Evolutionary conservation across 1,139 yeast species (phyloP).

Genomic region (Yamadazyma triangularis): DNA sequence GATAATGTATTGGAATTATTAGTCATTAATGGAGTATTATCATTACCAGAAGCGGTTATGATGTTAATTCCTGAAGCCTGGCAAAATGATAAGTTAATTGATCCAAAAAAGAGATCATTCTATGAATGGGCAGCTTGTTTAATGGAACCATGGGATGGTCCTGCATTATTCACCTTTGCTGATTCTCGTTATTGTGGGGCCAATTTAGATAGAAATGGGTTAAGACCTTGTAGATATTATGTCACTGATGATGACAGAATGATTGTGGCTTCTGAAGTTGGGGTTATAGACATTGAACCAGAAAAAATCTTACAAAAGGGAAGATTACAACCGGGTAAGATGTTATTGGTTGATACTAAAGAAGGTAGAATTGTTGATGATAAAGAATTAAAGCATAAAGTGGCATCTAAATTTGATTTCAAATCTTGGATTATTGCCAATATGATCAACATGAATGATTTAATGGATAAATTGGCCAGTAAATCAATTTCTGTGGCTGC

Average conservation of each 20-base stretch:
- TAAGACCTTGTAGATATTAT: conserved; percentile 97
- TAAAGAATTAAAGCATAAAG: conserved; percentile 74
- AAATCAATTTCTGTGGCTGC: conserved; percentile 22
- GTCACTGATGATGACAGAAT: conserved; percentile 92
- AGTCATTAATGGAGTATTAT: conserved; percentile 85
- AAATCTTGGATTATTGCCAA: conserved; percentile 90
- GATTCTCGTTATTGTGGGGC: conserved; percentile 99
- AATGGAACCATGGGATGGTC: conserved; percentile 99
- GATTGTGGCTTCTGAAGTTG: conserved; percentile 98
- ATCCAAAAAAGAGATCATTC: conserved; percentile 87
- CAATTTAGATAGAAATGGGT: conserved; percentile 92
- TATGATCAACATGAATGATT: conserved; percentile 76
- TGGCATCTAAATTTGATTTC: conserved; percentile 86
- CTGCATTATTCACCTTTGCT: conserved; percentile 93
- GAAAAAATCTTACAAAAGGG: conserved; percentile 85
- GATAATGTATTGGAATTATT: conserved; percentile 92
- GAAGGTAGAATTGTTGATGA: conserved; percentile 93
- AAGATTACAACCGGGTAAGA: conserved; percentile 91
- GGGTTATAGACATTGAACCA: conserved; percentile 88
- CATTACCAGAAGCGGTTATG: conserved; percentile 97
- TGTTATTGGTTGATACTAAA: conserved; percentile 91
- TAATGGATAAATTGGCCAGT: conserved; percentile 52
- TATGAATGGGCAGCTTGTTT: conserved; percentile 99
- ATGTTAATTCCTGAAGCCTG: conserved; percentile 97
- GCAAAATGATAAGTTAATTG: conserved; percentile 85